Base-by-base conservation (phyloP, 805 yeast species). In the Ogataea dorogensis region DNA sequence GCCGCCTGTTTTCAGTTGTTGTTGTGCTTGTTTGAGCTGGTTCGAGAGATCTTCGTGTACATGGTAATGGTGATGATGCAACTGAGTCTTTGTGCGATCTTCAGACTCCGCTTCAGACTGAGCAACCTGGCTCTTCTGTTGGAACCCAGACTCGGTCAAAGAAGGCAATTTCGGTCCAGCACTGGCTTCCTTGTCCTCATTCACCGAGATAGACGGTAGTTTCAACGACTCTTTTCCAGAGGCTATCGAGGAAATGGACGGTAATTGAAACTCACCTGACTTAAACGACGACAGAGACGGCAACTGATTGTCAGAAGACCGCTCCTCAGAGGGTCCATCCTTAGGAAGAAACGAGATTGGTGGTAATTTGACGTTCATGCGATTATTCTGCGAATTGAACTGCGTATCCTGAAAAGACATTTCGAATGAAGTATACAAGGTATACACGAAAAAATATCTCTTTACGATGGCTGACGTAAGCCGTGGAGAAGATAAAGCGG, bases 11-110 rank as follows among this genome's bases (percentile, higher is more conserved):
- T 54, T 54, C 42, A 51, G 35, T 23, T 47, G 55, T 23, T 43
- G 45, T 25, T 52, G 56, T 5, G 56, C 57, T 28, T 52, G 52
- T 33, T 49, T 49, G 17, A 48, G 42, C 28, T 46, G 47, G 24
- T 41, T 43, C 5, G 47, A 42, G 11, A 40, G 45, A 21, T 55
- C 56, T 24, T 52, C 56, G 32, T 53, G 56, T 23, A 43, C 56
- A 28, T 50, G 56, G 28, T 54, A 61, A 33, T 50, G 56, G 29
- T 56, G 58, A 31, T 53, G 64, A 32, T 50, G 56, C 16, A 36
- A 47, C 11, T 27, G 5, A 21, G 23, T 12, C n/a, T n/a, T 43
- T 51, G 20, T 12, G 25, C n/a, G n/a, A 7, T 16, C 27, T 16
- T 23, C 54, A 9, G 42, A 36, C 9, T 50, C 51, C 18, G 42